Evolutionary conservation across 2,329 filamentous ascomycete species (phyloP), one percentile per base, ranked within the genome.

Genomic region (Aspergillus aculeatus): DNA sequence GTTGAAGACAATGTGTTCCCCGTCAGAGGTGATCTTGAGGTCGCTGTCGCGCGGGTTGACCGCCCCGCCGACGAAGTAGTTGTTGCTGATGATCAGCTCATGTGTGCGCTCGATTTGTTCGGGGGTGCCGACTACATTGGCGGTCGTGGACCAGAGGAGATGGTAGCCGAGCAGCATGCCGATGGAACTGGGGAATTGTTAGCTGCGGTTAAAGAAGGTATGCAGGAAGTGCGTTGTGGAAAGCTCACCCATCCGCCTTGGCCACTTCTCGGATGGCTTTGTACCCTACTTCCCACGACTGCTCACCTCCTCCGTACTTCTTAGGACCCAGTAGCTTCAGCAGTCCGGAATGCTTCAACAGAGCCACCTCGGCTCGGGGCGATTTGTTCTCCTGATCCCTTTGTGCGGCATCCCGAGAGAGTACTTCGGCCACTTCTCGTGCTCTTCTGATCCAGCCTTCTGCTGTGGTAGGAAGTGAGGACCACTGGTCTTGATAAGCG

Each of bases 101-200:
- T 87, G 81, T 1, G 80, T 72, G 19, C 81, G 81, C 14, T 87
- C 84, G 19, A 81, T 81, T 69, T 89, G 87, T 64, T 86, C 83
- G 0, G 82, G 71, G 0, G 78, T 86, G 1, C 86, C 86, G 10
- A 89, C 83, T 0, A 88, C 76, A 59, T 83, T 83, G 16, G 84
- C 84, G 0, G 83, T 88, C 0, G 80, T 84, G 0, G 82, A 85
- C 86, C 86, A 89, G 7, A 88, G 76, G 4, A 89, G 75, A 66
- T 89, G 86, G 64, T 89, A 89, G 1, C 84, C 86, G 0, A 89
- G 77, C 0, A 89, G 78, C 85, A 88, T 87, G 1, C 86, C 86
- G 32, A 89, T 77, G 0, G 84, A 86, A 0, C 79, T 82, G 12
- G 38, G 26, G 12, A 10, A 5, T 6, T n/a, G 10, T n/a, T 35